Conservation (phyloP, 208 protist species). For the Trypanosoma scelopori region DNA sequence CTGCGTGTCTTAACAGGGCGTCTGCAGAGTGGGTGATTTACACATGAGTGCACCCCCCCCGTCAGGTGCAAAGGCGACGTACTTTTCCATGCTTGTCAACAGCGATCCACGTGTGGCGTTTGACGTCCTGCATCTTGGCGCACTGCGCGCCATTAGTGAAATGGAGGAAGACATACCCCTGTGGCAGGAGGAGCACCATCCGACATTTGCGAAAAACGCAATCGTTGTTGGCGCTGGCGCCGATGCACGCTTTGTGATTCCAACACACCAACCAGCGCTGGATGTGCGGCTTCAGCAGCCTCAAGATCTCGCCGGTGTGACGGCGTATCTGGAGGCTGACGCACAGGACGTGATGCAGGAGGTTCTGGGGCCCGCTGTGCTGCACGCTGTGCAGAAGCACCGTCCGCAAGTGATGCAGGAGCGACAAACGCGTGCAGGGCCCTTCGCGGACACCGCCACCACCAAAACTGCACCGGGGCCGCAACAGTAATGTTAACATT, state of each 20-base stretch:
- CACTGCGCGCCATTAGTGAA: constrained; percentile 40
- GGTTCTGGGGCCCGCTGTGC: constrained; percentile 14
- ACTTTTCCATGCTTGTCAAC: constrained; percentile 54
- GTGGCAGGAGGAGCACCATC: background rate
- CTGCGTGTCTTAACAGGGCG: background rate
- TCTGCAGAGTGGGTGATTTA: background rate
- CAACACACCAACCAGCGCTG: constrained; percentile 5
- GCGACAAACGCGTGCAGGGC: background rate
- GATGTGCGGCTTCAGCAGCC: constrained; percentile 18
- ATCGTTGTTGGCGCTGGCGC: constrained; percentile 1
- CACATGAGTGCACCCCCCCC: constrained; percentile 1
- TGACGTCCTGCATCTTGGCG: constrained; percentile 63
- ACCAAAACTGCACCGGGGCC: no score
- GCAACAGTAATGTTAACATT: no score
- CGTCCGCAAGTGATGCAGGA: background rate
- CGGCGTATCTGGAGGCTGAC: background rate
- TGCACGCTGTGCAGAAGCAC: constrained; percentile 26
- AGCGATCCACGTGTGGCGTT: constrained; percentile 74
- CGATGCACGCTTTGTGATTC: constrained; percentile 16
- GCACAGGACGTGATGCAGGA: background rate
- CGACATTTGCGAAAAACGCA: background rate
- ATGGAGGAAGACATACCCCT: background rate
- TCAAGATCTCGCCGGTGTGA: background rate
- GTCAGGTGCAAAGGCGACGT: constrained; percentile 26
- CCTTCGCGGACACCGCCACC: background rate